Evolutionary conservation across 2,329 filamentous ascomycete genomes (phyloP).

Genomic region (Calonectria ilicicola): DNA sequence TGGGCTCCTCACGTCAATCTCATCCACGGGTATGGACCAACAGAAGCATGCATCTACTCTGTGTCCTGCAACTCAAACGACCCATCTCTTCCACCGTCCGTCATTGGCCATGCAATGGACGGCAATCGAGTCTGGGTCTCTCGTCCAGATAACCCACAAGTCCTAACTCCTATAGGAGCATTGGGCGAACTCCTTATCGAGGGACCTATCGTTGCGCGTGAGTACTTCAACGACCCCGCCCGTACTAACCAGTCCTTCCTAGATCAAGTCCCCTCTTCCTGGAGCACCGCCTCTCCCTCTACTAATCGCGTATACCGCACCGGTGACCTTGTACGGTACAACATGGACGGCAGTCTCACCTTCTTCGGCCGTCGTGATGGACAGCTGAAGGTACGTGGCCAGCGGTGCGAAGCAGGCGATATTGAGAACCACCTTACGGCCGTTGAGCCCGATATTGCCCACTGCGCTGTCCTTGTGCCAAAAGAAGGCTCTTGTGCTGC

Average conservation of each 20-base stretch:
- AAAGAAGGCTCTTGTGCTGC: conserved; percentile 8
- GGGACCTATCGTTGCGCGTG: background rate
- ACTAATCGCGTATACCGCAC: conserved; percentile 34
- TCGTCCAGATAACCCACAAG: background rate
- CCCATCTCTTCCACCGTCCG: background rate
- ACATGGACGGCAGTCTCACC: conserved; percentile 35
- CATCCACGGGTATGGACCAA: conserved; percentile 15
- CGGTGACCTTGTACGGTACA: conserved; percentile 47
- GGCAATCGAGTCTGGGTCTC: background rate
- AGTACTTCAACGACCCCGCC: conserved; percentile 2
- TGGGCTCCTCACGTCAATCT: conserved; percentile 9
- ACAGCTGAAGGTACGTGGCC: conserved; percentile 45
- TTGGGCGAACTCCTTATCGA: background rate
- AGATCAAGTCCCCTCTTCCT: background rate
- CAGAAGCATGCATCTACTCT: conserved; percentile 11
- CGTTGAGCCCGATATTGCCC: background rate
- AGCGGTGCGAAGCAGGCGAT: conserved; percentile 30
- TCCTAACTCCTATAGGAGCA: background rate
- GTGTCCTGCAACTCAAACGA: background rate
- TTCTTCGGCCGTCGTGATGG: conserved; percentile 42
- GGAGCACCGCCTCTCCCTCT: background rate
- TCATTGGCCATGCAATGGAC: background rate
- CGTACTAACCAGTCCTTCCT: background rate
- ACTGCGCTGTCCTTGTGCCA: background rate
- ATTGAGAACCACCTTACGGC: background rate